A percentile compares a stretch with the other conserved stretches of the same genome.
phyloP scores from a whole-genome alignment of 441 rosid species.

The Adansonia madagascariensis region DNA sequence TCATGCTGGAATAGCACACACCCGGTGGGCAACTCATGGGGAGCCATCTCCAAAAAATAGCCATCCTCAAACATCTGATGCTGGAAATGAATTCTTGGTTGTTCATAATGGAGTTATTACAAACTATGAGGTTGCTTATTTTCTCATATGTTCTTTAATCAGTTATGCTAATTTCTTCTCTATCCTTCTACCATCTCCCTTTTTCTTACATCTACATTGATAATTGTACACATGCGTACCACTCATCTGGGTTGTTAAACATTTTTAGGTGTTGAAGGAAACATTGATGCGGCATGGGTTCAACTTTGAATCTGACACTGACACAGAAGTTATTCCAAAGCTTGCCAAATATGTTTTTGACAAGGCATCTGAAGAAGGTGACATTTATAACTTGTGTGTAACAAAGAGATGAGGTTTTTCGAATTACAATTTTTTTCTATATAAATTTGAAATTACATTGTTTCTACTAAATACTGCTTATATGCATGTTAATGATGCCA shows the following conservation, averaged over 20 bases:
- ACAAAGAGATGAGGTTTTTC: not conserved
- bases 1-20: conserved; percentile 73
- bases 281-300: conserved; percentile 72
- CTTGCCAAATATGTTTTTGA: conserved; percentile 82
- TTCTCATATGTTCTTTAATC: not conserved
- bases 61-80: conserved; percentile 64
- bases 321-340: conserved; percentile 90
- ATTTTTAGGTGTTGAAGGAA: conserved; percentile 63
- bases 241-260: not conserved
- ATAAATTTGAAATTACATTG: not conserved
- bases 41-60: conserved; percentile 64
- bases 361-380: conserved; percentile 59
- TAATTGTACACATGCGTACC: not conserved
- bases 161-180: not conserved
- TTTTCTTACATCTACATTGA: not conserved
- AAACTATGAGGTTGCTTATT: conserved; percentile 48
- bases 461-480: not conserved
- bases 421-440: not conserved
- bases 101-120: conserved; percentile 71
- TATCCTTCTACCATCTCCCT: not conserved
- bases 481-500: conserved; percentile 9
- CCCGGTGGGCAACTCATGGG: conserved; percentile 81
- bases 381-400: not conserved
- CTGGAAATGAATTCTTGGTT: conserved; percentile 60
- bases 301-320: conserved; percentile 81